A percentile compares a stretch with the other conserved stretches of the same genome.
Evolutionary conservation across 164 flowering plant species (phyloP).

Genomic region (Berberis vulgaris): DNA sequence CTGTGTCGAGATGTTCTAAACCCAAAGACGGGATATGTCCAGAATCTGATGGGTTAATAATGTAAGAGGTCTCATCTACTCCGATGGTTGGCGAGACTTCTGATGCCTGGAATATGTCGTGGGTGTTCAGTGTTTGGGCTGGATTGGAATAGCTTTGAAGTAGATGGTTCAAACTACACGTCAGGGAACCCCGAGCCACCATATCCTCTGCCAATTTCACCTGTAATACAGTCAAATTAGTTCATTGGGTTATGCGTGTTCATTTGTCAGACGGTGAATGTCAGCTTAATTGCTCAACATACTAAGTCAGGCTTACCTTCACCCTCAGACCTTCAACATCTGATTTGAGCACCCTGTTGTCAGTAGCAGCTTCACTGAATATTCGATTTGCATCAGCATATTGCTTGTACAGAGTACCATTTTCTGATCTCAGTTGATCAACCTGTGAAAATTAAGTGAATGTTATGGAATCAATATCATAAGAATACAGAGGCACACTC

Average conservation of each 20-base stretch:
- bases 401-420: conserved; percentile 51
- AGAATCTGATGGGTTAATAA: conserved; percentile 14
- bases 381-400: conserved; percentile 47
- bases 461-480: neutral
- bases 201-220: conserved; percentile 65
- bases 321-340: conserved; percentile 76
- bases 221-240: conserved; percentile 17
- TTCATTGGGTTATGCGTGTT: no score
- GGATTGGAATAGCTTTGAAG: conserved; percentile 35
- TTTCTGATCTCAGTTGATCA: conserved; percentile 55
- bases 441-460: conserved; percentile 27
- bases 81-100: conserved; percentile 33
- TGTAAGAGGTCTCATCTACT: conserved; percentile 22
- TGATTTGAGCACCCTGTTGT: conserved; percentile 65
- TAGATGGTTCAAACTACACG: conserved; percentile 44
- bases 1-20: conserved; percentile 13
- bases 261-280: no score
- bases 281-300: neutral
- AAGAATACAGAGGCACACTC: neutral
- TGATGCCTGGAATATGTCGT: conserved; percentile 16
- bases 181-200: conserved; percentile 50
- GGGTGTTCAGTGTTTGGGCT: conserved; percentile 16
- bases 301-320: conserved; percentile 33
- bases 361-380: conserved; percentile 43
- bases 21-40: conserved; percentile 24